Evolutionary conservation across 257 asterid genomes (phyloP).

Genomic region (Lycium barbarum): DNA sequence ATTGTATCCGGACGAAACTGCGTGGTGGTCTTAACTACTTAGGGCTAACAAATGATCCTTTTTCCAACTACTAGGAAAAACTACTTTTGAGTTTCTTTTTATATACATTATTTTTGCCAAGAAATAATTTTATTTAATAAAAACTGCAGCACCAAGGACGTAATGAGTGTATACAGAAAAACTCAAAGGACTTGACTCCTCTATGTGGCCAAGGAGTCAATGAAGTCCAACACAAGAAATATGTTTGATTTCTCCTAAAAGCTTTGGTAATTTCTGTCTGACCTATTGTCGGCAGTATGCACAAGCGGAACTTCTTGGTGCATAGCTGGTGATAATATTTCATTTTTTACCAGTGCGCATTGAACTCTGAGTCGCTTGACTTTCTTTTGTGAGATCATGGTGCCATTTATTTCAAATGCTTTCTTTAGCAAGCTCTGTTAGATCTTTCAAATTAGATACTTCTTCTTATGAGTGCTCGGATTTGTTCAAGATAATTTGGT

Average conservation of each 20-base stretch:
- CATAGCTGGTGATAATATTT: slow-evolving; percentile 9
- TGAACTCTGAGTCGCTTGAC: background rate
- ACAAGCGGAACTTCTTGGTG: slow-evolving; percentile 20
- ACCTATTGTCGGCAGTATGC: background rate
- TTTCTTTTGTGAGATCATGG: slow-evolving; percentile 17
- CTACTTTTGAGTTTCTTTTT: background rate
- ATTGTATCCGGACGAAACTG: background rate
- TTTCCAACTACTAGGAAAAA: slow-evolving; percentile 10
- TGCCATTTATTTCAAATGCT: slow-evolving; percentile 13
- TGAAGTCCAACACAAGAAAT: slow-evolving; percentile 4
- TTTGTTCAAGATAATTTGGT: slow-evolving; percentile 22
- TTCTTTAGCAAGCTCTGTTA: slow-evolving; percentile 17
- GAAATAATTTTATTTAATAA: slow-evolving; percentile 9
- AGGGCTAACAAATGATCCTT: background rate
- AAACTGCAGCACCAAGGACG: background rate
- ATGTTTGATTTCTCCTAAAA: slow-evolving; percentile 10
- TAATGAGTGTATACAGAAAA: slow-evolving; percentile 19
- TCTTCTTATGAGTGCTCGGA: background rate
- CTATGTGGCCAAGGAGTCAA: background rate
- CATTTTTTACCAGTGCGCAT: slow-evolving; percentile 4
- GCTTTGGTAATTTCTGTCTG: background rate
- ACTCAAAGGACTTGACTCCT: slow-evolving; percentile 6
- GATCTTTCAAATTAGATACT: background rate
- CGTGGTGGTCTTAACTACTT: background rate
- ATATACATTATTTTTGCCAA: background rate